Conservation (phyloP, 495 filamentous ascomycete species). For the Penicillium angulare region DNA sequence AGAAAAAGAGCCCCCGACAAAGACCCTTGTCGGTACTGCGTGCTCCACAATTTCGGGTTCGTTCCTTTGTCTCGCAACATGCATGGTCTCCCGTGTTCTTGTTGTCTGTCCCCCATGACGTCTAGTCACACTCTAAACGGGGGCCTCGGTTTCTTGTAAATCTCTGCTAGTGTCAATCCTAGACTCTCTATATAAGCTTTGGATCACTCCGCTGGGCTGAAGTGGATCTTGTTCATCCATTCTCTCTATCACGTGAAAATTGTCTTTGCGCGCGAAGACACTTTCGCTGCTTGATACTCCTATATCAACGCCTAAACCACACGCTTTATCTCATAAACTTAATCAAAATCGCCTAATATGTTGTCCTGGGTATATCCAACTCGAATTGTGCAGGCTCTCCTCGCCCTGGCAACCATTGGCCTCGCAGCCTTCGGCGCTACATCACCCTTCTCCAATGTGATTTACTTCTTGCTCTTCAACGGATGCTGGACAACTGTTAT, state of each 20-base stretch:
- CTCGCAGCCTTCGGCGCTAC: conserved; percentile 57
- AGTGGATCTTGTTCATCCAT: conserved; percentile 17
- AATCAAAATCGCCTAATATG: conserved; percentile 14
- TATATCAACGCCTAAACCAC: too few species aligned
- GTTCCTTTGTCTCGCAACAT: conserved; percentile 1
- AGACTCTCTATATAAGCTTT: background rate
- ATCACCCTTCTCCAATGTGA: conserved; percentile 26
- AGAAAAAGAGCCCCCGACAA: background rate
- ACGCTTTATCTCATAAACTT: too few species aligned
- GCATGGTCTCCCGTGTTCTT: conserved; percentile 8
- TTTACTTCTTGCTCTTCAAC: conserved; percentile 68
- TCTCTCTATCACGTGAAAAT: conserved; percentile 1
- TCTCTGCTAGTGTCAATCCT: background rate
- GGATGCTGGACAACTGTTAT: conserved; percentile 63
- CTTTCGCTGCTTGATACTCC: background rate
- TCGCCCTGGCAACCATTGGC: conserved; percentile 63
- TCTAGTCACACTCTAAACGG: conserved; percentile 5
- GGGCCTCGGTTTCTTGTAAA: conserved; percentile 12
- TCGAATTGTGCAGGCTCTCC: conserved; percentile 57
- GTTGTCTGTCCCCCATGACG: conserved; percentile 15
- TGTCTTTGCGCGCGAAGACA: background rate
- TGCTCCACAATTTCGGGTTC: conserved; percentile 12
- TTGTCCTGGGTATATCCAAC: conserved; percentile 42
- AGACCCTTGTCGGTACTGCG: conserved; percentile 7
- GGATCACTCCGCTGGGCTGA: conserved; percentile 6